phyloP scores from a whole-genome alignment of 148 eudicot genomes.

The Dianthus caryophyllus region DNA sequence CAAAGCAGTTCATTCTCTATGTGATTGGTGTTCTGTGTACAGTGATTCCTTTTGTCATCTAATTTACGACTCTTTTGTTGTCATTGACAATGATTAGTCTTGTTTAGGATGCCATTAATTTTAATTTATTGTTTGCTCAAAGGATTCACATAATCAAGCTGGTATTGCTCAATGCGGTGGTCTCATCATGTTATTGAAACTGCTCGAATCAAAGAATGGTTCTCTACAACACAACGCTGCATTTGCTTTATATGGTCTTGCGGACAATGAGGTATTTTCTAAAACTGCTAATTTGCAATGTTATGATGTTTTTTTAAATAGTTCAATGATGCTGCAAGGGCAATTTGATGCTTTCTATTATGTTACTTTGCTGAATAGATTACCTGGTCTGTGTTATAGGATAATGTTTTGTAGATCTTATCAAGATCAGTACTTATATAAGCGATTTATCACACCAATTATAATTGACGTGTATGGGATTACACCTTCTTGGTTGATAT shows the following conservation, averaged over 20 bases:
- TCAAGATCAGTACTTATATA: conserved; percentile 74
- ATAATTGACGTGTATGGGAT: no score
- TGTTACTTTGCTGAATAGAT: background rate
- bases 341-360: background rate
- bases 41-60: no score
- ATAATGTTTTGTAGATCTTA: conserved; percentile 76
- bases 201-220: conserved; percentile 79
- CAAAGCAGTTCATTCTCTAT: no score
- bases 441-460: conserved; percentile 19
- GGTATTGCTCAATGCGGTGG: conserved; percentile 88
- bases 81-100: no score
- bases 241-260: conserved; percentile 91
- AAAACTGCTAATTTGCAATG: background rate
- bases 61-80: no score
- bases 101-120: conserved; percentile 4
- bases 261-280: conserved; percentile 79
- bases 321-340: background rate
- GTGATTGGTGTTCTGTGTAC: no score
- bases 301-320: background rate
- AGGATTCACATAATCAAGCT: conserved; percentile 96
- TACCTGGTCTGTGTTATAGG: conserved; percentile 38
- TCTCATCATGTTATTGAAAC: conserved; percentile 60
- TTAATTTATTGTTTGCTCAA: conserved; percentile 16
- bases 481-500: no score
- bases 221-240: conserved; percentile 95